Evolutionary conservation across 768 basidiomycete genomes (phyloP), one percentile per base, ranked within the genome.

Genomic region (Tylopilus balloui): DNA sequence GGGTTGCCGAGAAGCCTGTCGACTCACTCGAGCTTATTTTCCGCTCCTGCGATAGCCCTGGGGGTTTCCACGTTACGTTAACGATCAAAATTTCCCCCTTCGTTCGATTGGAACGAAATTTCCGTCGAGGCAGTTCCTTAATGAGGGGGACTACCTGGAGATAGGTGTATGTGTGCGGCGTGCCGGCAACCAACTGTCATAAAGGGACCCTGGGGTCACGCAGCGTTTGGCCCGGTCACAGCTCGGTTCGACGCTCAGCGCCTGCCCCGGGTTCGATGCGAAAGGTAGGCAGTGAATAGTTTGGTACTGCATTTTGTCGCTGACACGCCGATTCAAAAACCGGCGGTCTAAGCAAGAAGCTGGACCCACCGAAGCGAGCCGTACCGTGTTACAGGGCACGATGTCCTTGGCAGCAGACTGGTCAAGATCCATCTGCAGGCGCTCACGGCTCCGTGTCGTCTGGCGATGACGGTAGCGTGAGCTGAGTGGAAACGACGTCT

Each of bases 51-150:
- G 46, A 50, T 45, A 47, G 40, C 36, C 32, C 41, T 50, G 32
- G 15, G 17, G 36, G 42, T 50, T 58, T 62, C 61, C 56, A 61
- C 51, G 53, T 62, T 62, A 64, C 61, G 61, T 62, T 53, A 64
- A 51, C 47, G 6, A 44, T 42, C 36, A 35, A 37, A 48, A 47
- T 53, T 53, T 60, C 46, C 35, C 35, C 38, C 38, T 36, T 29
- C 39, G 28, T 48, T 45, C 48, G 20, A 42, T 40, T 38, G 32
- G 40, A 11, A 50, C n/a, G 42, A 51, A 42, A 55, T 62, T 52
- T 47, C 51, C 50, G 34, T 53, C 42, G 42, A 50, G 45, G 42
- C 17, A 52, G 40, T 50, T 59, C 52, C 45, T 45, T 46, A 50
- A 54, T 39, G 35, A 54, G 49, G 40, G n/a, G 55, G 53, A 21